These are phyloP conservation scores for Discostella stelligeroides DNA, from an alignment of 108 stramenopile genomes.

Conservation along the genomic window DNA sequence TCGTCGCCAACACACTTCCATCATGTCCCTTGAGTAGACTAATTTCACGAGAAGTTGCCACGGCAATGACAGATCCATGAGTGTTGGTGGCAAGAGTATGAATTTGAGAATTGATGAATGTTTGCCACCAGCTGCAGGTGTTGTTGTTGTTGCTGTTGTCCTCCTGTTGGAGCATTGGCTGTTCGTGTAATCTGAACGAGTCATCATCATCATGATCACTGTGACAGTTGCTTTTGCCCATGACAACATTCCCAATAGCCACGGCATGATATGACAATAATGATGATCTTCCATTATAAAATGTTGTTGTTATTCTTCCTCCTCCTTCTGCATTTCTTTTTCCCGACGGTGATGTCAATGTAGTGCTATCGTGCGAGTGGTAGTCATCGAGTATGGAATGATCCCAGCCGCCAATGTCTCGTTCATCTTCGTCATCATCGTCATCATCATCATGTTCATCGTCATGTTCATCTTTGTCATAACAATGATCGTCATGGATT, in stretches of 20 bases:
- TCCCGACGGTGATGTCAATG: too few relatives aligned
- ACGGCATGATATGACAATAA: neutral
- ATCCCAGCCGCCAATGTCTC: neutral
- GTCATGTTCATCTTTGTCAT: neutral
- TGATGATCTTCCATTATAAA: neutral
- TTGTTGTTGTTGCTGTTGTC: neutral
- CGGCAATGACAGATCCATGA: constrained; percentile 63
- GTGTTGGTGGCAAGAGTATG: constrained; percentile 55
- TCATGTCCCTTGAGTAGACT: constrained; percentile 63
- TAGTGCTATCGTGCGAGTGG: neutral
- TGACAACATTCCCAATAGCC: neutral
- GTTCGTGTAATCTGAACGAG: neutral
- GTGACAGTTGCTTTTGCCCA: neutral
- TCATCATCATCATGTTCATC: neutral
- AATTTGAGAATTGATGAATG: constrained; percentile 49
- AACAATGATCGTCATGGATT: neutral
- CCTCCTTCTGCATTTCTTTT: too few relatives aligned
- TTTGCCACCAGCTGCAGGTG: constrained; percentile 15
- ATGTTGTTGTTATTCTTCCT: neutral
- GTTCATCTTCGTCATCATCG: neutral
- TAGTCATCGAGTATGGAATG: neutral
- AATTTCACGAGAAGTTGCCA: constrained; percentile 59
- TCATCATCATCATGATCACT: neutral
- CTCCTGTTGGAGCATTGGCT: too few relatives aligned
- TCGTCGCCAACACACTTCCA: constrained; percentile 63